Percentiles rank a stretch among this genome's conserved stretches.
Conservation (phyloP, 2,329 filamentous ascomycete genomes). For the Arthroderma sp. region DNA sequence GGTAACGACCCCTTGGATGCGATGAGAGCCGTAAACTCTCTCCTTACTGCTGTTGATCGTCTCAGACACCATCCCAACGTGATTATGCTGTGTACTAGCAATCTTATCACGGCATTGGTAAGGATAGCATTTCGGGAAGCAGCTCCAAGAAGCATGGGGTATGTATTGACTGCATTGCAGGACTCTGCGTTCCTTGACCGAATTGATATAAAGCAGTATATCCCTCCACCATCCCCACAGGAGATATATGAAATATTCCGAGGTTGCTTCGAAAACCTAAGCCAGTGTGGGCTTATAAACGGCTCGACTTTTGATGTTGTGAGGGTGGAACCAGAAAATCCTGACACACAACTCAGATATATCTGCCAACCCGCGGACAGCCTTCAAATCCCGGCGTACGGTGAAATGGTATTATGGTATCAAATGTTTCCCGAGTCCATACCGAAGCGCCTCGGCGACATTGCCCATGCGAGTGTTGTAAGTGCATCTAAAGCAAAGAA, state of each 20-base stretch:
- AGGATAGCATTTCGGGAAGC: constrained; percentile 3
- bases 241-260: constrained; percentile 38
- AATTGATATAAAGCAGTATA: constrained; percentile 34
- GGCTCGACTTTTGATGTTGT: constrained; percentile 18
- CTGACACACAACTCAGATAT: constrained; percentile 19
- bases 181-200: constrained; percentile 38
- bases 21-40: constrained; percentile 37
- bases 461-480: constrained; percentile 18
- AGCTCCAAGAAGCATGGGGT: background rate
- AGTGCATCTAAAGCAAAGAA: constrained; percentile 9
- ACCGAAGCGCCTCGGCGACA: constrained; percentile 18
- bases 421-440: constrained; percentile 17
- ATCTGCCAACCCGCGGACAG: constrained; percentile 13
- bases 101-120: constrained; percentile 32
- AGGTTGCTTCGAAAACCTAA: constrained; percentile 35
- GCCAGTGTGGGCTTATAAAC: constrained; percentile 24
- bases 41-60: constrained; percentile 36
- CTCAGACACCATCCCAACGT: constrained; percentile 32
- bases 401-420: constrained; percentile 20
- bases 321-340: constrained; percentile 14
- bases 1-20: constrained; percentile 35
- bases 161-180: constrained; percentile 6
- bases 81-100: constrained; percentile 39
- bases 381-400: constrained; percentile 16
- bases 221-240: constrained; percentile 27